Evolutionary conservation across 1,284 basidiomycete genomes (phyloP), one percentile per base, ranked within the genome.

Genomic region (Cryptococcus maquisensis): DNA sequence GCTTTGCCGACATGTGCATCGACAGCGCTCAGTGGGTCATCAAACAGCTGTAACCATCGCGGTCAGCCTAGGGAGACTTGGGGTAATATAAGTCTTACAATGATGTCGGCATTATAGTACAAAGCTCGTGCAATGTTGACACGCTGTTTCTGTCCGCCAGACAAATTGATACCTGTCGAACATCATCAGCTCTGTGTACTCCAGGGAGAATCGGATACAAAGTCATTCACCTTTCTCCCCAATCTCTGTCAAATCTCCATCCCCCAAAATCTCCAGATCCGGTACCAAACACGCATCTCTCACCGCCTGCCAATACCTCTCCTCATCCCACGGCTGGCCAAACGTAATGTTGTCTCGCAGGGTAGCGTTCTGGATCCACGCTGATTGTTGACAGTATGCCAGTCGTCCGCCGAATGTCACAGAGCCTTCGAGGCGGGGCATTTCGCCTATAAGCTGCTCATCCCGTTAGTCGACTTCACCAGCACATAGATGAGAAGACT

Each of bases 1-100:
- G 84, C 80, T 70, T 88, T 88, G 41, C 89, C 90, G 45, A 95
- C 90, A 64, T 93, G 90, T 3, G 90, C 90, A 69, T 89, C 90
- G 28, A 90, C 80, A 26, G 87, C 86, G 6, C 83, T 86, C 7
- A 87, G 78, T 6, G 88, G 87, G 65, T 92, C 90, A 65, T 92
- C 89, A 57, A 91, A 86, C 24, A 32, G 28, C 28, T 32, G 28
- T 32, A 32, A n/a, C 10, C 7, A 5, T 32, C 10, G 28, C 28
- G n/a, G 28, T 32, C 28, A 32, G 28, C 6, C 28, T 10, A 32
- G 28, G n/a, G n/a, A n/a, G n/a, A n/a, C n/a, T n/a, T n/a, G n/a
- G n/a, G n/a, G n/a, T 32, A 32, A 32, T 32, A 10, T 10, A 32
- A 32, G 10, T 8, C 28, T 32, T 32, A 93, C 86, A 64, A 91